These are phyloP conservation scores for Agrostemma githago DNA, from an alignment of 148 eudicot species.

Conservation along the genomic window DNA sequence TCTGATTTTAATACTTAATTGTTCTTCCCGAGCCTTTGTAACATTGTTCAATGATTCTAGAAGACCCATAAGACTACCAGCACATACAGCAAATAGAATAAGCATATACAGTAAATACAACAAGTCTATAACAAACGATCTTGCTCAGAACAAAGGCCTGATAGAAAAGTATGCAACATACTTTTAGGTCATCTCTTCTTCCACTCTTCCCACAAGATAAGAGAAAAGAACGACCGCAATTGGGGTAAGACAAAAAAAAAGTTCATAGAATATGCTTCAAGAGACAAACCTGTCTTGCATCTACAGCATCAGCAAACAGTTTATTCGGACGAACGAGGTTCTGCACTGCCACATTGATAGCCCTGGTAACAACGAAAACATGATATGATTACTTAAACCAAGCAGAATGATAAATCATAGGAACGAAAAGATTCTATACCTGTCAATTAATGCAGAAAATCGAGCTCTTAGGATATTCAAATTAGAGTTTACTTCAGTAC, in stretches of 20 bases:
- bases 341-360: constrained; percentile 65
- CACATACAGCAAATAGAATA: not conserved
- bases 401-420: not conserved
- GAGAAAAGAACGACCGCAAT: not conserved
- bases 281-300: constrained; percentile 79
- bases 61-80: not conserved
- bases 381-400: constrained; percentile 5
- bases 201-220: not conserved
- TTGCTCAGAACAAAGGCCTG: not conserved
- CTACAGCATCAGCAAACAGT: constrained; percentile 82
- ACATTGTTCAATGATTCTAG: not conserved
- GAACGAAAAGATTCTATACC: constrained; percentile 26
- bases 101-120: no score
- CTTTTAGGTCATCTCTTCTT: no score
- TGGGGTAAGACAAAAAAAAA: not conserved
- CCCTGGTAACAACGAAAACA: constrained; percentile 45
- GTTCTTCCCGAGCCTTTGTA: not conserved
- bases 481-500: constrained; percentile 59
- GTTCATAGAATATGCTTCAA: not conserved
- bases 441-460: constrained; percentile 81
- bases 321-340: constrained; percentile 71
- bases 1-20: not conserved
- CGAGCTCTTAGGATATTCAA: constrained; percentile 87
- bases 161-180: not conserved
- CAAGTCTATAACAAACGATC: not conserved